A percentile compares a stretch with the other conserved stretches of the same genome.
Conservation (phyloP, 441 rosid genomes). For the Croton setiger region DNA sequence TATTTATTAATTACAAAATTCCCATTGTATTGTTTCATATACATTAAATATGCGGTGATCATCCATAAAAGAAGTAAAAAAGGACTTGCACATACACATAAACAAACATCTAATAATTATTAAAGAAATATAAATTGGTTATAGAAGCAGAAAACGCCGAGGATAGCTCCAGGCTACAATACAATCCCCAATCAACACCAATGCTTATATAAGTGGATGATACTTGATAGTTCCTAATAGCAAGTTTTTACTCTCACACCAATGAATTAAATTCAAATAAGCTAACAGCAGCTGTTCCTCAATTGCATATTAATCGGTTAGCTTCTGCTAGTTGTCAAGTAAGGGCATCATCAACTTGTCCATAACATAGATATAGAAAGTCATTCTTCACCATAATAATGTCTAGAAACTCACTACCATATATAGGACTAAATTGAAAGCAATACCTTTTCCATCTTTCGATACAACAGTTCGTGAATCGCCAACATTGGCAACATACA, state of each 20-base stretch:
- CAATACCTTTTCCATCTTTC: constrained; percentile 83
- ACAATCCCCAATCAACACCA: neutral
- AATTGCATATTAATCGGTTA: neutral
- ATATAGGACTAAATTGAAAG: neutral
- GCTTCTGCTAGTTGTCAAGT: neutral
- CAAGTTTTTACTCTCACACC: neutral
- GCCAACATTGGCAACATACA: constrained; percentile 98
- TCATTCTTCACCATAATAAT: neutral
- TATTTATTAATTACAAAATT: too few species aligned
- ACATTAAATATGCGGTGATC: too few species aligned
- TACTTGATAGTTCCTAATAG: neutral
- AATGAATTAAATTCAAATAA: too few species aligned
- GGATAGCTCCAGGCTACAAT: neutral
- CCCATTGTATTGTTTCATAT: too few species aligned
- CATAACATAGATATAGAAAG: neutral
- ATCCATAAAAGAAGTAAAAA: too few species aligned
- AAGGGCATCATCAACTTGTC: neutral
- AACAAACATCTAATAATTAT: neutral
- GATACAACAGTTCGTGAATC: constrained; percentile 93
- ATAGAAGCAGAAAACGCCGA: neutral
- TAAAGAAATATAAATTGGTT: neutral
- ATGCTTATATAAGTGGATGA: neutral
- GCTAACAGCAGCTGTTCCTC: neutral
- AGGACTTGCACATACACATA: neutral
- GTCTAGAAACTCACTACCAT: neutral